Base-by-base conservation (phyloP, 805 yeast genomes). In the Kazachstania psychrophila region DNA sequence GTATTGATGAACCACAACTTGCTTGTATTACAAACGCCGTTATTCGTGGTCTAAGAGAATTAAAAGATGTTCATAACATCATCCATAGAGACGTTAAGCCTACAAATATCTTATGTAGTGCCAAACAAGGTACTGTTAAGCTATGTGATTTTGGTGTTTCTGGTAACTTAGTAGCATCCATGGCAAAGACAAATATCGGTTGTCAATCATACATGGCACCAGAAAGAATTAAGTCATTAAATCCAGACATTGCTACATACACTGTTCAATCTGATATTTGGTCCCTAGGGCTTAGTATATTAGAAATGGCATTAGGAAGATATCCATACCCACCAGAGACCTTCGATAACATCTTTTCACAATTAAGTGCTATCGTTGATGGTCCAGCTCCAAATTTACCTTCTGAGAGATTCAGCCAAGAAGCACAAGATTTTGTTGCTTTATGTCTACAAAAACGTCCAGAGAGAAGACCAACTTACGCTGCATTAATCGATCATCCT, bases 141-240 rank as follows among this genome's bases (percentile, higher is more conserved):
- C 66, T 89, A 20, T 86, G 96, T 65, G 98, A 89, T 62, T 89
- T 89, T 60, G 98, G 98, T 36, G 98, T 89, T 16, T 75, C 87
- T 37, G 97, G 97, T 14, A 89, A 89, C 54, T 65, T 89, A 43
- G 97, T 92, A 16, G 95, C 96, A 2, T 85, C 95, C 0, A 68
- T 89, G 49, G 97, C 97, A 12, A 78, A 86, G 51, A 89, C 98
- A 0, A 89, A 92, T 50, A 86, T 89, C 46, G 98, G 98, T 4
- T 89, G 98, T 61, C 98, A 92, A 62, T 82, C 95, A 1, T 89
- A 89, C 60, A 92, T 92, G 97, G 97, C 97, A 1, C 98, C 98
- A 1, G 98, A 89, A 57, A 73, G 98, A 53, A 92, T 92, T 48
- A 77, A 79, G 52, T 74, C 83, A 0, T 51, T 71, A 42, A 77